phyloP scores from a whole-genome alignment of 306 rosid species.

The Begonia masoniana region DNA sequence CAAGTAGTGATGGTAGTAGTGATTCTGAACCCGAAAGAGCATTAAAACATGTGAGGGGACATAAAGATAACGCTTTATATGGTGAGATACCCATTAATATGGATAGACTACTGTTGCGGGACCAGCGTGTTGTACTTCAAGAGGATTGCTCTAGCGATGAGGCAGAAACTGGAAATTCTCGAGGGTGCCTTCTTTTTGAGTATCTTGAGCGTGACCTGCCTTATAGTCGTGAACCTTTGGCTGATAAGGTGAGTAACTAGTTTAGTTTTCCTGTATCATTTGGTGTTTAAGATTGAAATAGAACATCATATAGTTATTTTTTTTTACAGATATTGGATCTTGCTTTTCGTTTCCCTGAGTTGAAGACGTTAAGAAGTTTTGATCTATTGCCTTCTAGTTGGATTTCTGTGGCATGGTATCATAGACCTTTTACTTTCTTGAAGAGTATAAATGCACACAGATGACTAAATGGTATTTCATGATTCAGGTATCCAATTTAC shows the following conservation, averaged over 20 bases:
- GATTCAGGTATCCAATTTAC: slow-evolving; percentile 84
- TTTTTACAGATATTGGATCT: slow-evolving; percentile 54
- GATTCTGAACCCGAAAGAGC: slow-evolving; percentile 52
- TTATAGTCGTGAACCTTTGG: slow-evolving; percentile 77
- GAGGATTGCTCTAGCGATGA: slow-evolving; percentile 84
- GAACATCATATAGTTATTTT: no score
- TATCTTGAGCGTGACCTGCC: slow-evolving; percentile 72
- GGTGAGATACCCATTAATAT: slow-evolving; percentile 31
- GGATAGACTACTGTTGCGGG: slow-evolving; percentile 49
- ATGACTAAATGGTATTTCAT: slow-evolving; percentile 10
- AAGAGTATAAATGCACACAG: background rate
- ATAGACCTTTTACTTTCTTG: slow-evolving; percentile 12
- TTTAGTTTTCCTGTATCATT: background rate
- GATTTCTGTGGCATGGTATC: slow-evolving; percentile 94
- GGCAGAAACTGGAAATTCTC: slow-evolving; percentile 53
- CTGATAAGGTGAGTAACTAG: slow-evolving; percentile 52
- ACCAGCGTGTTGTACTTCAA: slow-evolving; percentile 28
- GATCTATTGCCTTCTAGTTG: slow-evolving; percentile 66
- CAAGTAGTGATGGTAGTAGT: slow-evolving; percentile 84
- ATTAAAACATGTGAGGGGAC: slow-evolving; percentile 30
- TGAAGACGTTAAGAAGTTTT: slow-evolving; percentile 63
- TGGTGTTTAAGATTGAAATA: background rate
- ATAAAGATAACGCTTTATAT: slow-evolving; percentile 25
- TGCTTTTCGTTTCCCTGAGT: slow-evolving; percentile 52
- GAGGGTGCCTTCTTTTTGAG: slow-evolving; percentile 57